Evolutionary conservation across 768 basidiomycete genomes (phyloP).

Genomic region (Trametes meyenii): DNA sequence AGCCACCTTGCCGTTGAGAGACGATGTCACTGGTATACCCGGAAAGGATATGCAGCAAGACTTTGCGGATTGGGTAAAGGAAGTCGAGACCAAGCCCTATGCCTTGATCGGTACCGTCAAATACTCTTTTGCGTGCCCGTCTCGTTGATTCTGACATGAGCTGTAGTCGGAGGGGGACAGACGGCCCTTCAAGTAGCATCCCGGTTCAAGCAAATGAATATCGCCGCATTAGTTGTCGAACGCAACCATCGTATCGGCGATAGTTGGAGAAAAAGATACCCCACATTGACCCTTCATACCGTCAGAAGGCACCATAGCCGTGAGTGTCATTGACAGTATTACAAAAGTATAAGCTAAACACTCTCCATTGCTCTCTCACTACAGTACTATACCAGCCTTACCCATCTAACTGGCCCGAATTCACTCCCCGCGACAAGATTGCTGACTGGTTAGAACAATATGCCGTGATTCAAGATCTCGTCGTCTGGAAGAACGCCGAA

Average conservation of each 20-base stretch:
- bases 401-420: conserved; percentile 22
- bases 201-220: conserved; percentile 56
- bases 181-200: conserved; percentile 68
- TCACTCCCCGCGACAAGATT: conserved; percentile 56
- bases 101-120: not conserved
- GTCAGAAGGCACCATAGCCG: conserved; percentile 14
- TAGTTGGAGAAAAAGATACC: conserved; percentile 63
- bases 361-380: not conserved
- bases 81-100: not conserved
- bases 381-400: conserved; percentile 14
- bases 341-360: no score
- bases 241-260: conserved; percentile 55
- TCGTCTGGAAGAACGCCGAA: conserved; percentile 60
- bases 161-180: conserved; percentile 61
- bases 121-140: conserved; percentile 18
- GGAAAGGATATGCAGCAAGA: not conserved
- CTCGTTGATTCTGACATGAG: not conserved
- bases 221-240: conserved; percentile 61
- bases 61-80: not conserved
- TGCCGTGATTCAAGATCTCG: conserved; percentile 58
- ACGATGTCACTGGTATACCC: not conserved
- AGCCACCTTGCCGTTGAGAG: not conserved
- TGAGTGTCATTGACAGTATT: conserved; percentile 42
- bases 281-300: conserved; percentile 51
- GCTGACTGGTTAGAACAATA: conserved; percentile 70